phyloP scores from a whole-genome alignment of 305 asterid species.

The Nicotiana rustica region DNA sequence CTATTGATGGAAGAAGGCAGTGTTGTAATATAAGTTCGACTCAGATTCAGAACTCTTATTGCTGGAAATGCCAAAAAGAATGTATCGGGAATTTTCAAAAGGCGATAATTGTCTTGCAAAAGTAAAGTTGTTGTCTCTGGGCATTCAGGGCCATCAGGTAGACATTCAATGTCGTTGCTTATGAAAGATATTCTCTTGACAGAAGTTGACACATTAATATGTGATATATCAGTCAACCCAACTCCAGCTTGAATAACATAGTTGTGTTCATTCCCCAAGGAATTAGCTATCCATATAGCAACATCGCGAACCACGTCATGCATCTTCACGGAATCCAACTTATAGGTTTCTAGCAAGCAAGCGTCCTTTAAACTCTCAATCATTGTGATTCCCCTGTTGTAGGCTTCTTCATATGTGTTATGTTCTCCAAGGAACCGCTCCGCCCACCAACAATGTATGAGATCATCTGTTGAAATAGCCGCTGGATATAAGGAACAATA shows the following conservation, averaged over 20 bases:
- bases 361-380: constrained; percentile 39
- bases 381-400: constrained; percentile 36
- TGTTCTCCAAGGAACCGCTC: constrained; percentile 43
- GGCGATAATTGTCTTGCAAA: background rate
- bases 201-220: background rate
- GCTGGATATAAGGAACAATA: constrained; percentile 39
- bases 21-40: background rate
- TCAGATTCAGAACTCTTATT: background rate
- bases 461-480: constrained; percentile 16
- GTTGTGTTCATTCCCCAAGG: constrained; percentile 9
- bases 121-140: background rate
- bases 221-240: constrained; percentile 18
- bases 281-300: constrained; percentile 41
- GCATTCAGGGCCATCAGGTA: background rate
- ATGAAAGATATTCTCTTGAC: constrained; percentile 16
- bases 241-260: constrained; percentile 36
- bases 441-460: constrained; percentile 39
- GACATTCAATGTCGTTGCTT: background rate
- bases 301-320: constrained; percentile 43
- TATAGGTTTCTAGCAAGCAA: constrained; percentile 36
- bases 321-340: constrained; percentile 40
- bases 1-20: background rate
- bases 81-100: background rate
- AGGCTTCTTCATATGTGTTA: constrained; percentile 30
- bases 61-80: background rate